A percentile compares a stretch with the other conserved stretches of the same genome.
These are phyloP conservation scores for Corynascus novoguineensis DNA, from an alignment of 495 filamentous ascomycete genomes.

Conservation along the genomic window DNA sequence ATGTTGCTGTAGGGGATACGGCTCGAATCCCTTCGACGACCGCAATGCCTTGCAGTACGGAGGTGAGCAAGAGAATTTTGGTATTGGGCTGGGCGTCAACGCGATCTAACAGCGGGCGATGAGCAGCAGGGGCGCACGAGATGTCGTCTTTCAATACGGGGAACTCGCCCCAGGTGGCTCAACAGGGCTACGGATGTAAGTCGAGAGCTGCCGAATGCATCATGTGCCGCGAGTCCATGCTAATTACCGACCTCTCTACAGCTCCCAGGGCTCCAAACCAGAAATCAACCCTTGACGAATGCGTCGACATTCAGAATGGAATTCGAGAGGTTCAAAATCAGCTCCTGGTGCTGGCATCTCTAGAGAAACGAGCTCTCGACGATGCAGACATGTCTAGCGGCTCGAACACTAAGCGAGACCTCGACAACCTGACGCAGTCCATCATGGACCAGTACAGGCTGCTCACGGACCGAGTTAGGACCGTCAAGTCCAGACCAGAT, in stretches of 20 bases:
- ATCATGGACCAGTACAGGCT: constrained; percentile 76
- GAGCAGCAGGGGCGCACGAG: constrained; percentile 50
- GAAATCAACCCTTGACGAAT: constrained; percentile 76
- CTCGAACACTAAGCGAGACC: constrained; percentile 48
- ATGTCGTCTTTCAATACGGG: constrained; percentile 49
- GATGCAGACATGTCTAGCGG: constrained; percentile 52
- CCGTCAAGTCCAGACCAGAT: constrained; percentile 73
- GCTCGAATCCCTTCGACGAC: constrained; percentile 26
- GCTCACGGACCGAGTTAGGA: constrained; percentile 67
- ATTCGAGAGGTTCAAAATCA: constrained; percentile 68
- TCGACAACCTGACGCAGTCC: constrained; percentile 57
- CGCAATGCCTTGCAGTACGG: constrained; percentile 35
- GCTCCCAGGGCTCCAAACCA: constrained; percentile 39
- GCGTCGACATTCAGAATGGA: constrained; percentile 66
- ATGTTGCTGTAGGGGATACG: constrained; percentile 16
- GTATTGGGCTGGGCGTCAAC: neutral
- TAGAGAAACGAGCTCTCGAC: constrained; percentile 55
- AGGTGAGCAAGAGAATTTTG: constrained; percentile 35
- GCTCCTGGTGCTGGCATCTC: constrained; percentile 51
- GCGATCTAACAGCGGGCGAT: neutral
- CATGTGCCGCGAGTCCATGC: neutral
- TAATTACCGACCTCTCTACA: neutral
- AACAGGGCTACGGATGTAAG: constrained; percentile 37
- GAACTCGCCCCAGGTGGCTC: constrained; percentile 5
- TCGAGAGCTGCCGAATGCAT: constrained; percentile 29